Base-by-base conservation (phyloP, 2,329 filamentous ascomycete species). In the Juglanconis sp. region DNA sequence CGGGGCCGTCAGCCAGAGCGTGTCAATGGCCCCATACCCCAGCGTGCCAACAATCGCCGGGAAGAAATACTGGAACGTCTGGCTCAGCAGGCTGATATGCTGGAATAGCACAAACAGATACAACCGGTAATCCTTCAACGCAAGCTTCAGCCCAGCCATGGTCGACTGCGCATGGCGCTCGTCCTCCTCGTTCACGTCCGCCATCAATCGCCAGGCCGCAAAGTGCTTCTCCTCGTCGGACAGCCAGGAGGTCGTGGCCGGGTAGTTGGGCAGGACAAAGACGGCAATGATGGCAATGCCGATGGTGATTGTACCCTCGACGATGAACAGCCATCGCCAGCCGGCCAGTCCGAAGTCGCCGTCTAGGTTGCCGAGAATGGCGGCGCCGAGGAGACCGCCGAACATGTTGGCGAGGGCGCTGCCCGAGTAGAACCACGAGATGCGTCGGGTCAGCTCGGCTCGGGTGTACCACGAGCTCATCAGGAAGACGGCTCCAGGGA, bases 31-130 rank as follows among this genome's bases (percentile, higher is more conserved):
- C 7, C 76, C 75, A 68, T 84, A 88, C 0, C 84, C 83, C 0
- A 89, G 77, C 0, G 83, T 87, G 48, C 83, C 77, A 1, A 88
- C 82, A 46, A 89, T 86, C 0, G 79, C 83, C 0, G 86, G 86
- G 71, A 88, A 88, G 73, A 87, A 87, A 68, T 87, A 87, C 50
- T 86, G 83, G 66, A 87, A 87, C 1, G 80, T 82, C 66, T 85
- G 81, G 0, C 78, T 77, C 1, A 83, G 70, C 15, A 84, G 64
- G 36, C 75, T 79, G n/a, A 77, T 67, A 59, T 84, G 82, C 66
- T 85, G 81, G 3, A 85, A 70, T 30, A 85, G 70, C 1, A 82
- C 75, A 56, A 85, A 84, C 1, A 85, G 63, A 63, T 82, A 85
- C 0, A 84, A 71, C 1, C 79, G 75, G 65, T 70, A 71, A 54